Evolutionary conservation across 257 asterid genomes (phyloP), one percentile per base, ranked within the genome.

Genomic region (Ballota nigra): DNA sequence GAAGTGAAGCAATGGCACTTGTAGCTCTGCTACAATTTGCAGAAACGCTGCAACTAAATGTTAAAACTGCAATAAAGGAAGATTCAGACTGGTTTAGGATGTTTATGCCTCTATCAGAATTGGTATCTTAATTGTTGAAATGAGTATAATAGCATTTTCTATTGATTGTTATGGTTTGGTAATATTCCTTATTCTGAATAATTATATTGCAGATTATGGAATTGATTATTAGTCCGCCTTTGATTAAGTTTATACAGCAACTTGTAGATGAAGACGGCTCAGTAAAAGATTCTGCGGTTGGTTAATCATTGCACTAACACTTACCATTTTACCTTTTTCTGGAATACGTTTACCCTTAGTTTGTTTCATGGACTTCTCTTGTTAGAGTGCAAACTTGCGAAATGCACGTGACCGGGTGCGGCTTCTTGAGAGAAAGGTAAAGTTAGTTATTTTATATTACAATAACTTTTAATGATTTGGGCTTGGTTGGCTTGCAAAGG

Each of bases 201-300:
- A 34, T 81, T 74, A 71, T 19, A 45, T 58, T 75, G 82, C 95
- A 95, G 99, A 82, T 95, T 71, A n/a, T 80, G 86, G 97, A 95
- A 70, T 76, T 89, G 55, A 82, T 81, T 22, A 75, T 86, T 40
- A 82, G 79, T 76, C 88, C 70, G 63, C 69, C 97, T 18, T 71
- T 95, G 65, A 73, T 89, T 62, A 91, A 77, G 79, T 87, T 81
- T 68, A 78, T 95, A 74, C 85, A 81, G 76, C 93, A 91, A 68
- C 84, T 91, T 64, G 85, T 95, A 59, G 97, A 89, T 83, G 97
- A 89, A 76, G 99, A 92, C 80, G 99, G 99, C 63, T 88, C 86
- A 29, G 96, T 95, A 71, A 95, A 87, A 85, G 99, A 95, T 77
- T 89, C 98, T 62, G 98, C 98, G 83, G 99, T 94, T 34, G 71